These are phyloP conservation scores for Balansia obtecta DNA, from an alignment of 2,329 filamentous ascomycete species.

Conservation along the genomic window DNA sequence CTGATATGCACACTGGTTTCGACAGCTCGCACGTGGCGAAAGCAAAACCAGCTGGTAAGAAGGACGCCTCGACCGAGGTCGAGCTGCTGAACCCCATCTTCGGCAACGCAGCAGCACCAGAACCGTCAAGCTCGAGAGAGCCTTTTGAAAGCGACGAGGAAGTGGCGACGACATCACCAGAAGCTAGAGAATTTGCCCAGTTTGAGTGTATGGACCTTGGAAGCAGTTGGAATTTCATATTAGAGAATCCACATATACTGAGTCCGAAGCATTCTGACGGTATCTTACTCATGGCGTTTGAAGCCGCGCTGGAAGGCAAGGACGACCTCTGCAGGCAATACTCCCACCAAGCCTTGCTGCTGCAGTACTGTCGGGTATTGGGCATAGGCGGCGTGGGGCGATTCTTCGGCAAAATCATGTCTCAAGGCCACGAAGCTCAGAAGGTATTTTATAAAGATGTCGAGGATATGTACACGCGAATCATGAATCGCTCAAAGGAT, in stretches of 20 bases:
- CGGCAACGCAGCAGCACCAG: constrained; percentile 7
- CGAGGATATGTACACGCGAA: constrained; percentile 71
- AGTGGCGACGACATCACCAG: constrained; percentile 62
- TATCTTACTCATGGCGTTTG: constrained; percentile 82
- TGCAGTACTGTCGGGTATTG: constrained; percentile 90
- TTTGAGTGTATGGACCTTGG: constrained; percentile 68
- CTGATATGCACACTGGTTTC: constrained; percentile 79
- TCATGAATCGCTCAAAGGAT: constrained; percentile 64
- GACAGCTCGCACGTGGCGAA: constrained; percentile 74
- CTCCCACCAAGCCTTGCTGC: constrained; percentile 81
- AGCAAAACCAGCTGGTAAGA: constrained; percentile 31
- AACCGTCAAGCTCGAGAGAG: constrained; percentile 8
- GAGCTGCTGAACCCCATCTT: constrained; percentile 67
- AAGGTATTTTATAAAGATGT: constrained; percentile 91
- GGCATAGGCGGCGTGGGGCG: constrained; percentile 77
- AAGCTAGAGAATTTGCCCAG: constrained; percentile 69
- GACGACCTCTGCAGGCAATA: constrained; percentile 71
- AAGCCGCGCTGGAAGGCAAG: constrained; percentile 65
- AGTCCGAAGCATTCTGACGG: constrained; percentile 82
- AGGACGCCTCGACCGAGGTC: constrained; percentile 38
- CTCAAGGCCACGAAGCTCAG: constrained; percentile 75
- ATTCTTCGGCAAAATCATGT: constrained; percentile 95
- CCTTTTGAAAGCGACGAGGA: constrained; percentile 56
- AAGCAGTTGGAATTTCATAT: constrained; percentile 62
- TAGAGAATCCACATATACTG: constrained; percentile 65